Evolutionary conservation across 2,329 filamentous ascomycete genomes (phyloP).

Genomic region (Alternaria viburni): DNA sequence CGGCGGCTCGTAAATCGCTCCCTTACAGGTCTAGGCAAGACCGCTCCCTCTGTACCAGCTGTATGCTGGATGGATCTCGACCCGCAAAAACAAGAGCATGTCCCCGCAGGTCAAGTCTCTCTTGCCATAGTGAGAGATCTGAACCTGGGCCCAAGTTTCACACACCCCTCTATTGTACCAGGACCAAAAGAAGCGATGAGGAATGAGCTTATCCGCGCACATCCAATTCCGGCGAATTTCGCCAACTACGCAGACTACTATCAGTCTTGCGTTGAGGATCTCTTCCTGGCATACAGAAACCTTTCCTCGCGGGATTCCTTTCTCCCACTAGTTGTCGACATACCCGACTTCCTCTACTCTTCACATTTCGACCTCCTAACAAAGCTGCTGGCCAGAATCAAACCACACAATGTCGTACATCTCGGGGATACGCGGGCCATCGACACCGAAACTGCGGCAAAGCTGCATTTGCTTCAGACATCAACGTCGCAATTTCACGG

Average conservation of each 20-base stretch:
- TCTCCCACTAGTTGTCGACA: slow-evolving; percentile 72
- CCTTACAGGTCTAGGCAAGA: slow-evolving; percentile 57
- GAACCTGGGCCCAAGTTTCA: slow-evolving; percentile 72
- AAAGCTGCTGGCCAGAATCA: slow-evolving; percentile 61
- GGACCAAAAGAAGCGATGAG: slow-evolving; percentile 26
- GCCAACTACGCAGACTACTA: slow-evolving; percentile 72
- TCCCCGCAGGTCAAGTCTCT: slow-evolving; percentile 71
- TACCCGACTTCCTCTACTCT: slow-evolving; percentile 75
- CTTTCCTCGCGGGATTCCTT: slow-evolving; percentile 50
- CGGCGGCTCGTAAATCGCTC: slow-evolving; percentile 71
- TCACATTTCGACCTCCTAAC: slow-evolving; percentile 70
- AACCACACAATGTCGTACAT: slow-evolving; percentile 69
- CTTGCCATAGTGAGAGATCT: slow-evolving; percentile 66
- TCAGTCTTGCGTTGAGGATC: slow-evolving; percentile 66
- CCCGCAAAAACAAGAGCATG: slow-evolving; percentile 78
- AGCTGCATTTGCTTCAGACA: slow-evolving; percentile 59
- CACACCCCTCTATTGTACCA: slow-evolving; percentile 56
- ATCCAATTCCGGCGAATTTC: slow-evolving; percentile 70
- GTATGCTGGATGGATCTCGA: slow-evolving; percentile 76
- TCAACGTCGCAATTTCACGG: slow-evolving; percentile 46
- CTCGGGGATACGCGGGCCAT: slow-evolving; percentile 55
- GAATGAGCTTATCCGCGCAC: slow-evolving; percentile 62
- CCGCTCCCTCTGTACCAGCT: slow-evolving; percentile 34
- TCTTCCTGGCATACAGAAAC: slow-evolving; percentile 65
- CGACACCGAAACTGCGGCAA: slow-evolving; percentile 64